Evolutionary conservation across 2,329 filamentous ascomycete species (phyloP), one percentile per base, ranked within the genome.

Genomic region (Pseudogymnoascus sp.): DNA sequence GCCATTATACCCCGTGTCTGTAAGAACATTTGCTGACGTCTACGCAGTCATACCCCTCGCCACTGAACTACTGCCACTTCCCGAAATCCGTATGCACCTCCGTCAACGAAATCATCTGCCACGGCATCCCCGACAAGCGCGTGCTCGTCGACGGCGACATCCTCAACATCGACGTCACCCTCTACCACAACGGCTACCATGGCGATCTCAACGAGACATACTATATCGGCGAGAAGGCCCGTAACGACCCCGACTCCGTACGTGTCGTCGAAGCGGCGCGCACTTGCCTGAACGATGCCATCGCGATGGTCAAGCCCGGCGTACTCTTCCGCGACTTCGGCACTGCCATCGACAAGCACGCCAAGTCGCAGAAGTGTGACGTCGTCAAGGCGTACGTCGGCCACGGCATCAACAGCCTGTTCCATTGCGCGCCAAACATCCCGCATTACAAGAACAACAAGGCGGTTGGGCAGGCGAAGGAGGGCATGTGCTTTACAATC

Each of bases 401-500:
- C 23, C 95, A 99, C 74, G 95, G 93, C 67, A 90, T 97, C 78
- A 96, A 96, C 78, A 88, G 86, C 68, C 81, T 96, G 47, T 99
- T 99, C 82, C 95, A 99, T 77, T 90, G 87, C 74, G 86, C 93
- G 28, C 95, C 95, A 1, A 97, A 96, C 74, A 88, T 99, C 62
- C 95, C 95, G 4, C 95, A 99, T 76, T 99, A 99, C 73, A 93
- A 88, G 64, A 97, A 96, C 82, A 99, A 97, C 79, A 99, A 97
- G 84, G 91, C 93, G 0, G 89, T 97, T 1, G 95, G 95, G 60
- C 87, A 90, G 70, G 95, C 93, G 65, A 97, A 97, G 79, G 88
- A 91, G 0, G 95, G 95, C 62, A 97, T 97, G 92, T 96, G 92
- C 68, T 99, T 99, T 72, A 99, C 95, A 0, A 99, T 99, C 66